Evolutionary conservation across 805 yeast species (phyloP), one percentile per base, ranked within the genome.

Genomic region (Candida montana): DNA sequence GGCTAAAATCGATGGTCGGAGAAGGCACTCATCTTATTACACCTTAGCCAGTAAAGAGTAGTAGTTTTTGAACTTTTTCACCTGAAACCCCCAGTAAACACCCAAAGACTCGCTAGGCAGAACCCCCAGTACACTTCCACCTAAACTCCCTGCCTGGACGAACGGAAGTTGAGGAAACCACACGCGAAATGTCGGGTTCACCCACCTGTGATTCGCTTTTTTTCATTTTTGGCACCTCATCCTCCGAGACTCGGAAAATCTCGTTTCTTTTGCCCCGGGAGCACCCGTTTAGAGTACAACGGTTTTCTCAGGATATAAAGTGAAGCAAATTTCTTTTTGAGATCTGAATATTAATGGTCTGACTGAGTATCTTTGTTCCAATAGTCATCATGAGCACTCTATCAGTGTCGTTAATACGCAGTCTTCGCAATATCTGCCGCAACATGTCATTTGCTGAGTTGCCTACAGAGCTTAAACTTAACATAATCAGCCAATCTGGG

Each of bases 391-490:
- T 7, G 26, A 23, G 7, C 9, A 23, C 9, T 23, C 26, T 23
- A 7, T 23, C 26, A 23, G 26, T 23, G 26, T 23, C 26, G 26
- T 10, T 23, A 23, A 23, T 27, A n/a, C 30, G 31, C 31, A 28
- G 18, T 13, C 16, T 28, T 5, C 31, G 31, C 13, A 9, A 10
- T 18, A 5, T 28, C 5, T 28, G n/a, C 21, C 35, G 31, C 37
- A 39, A 32, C 33, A 36, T 16, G 11, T 17, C 41, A 26, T 41
- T 46, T 28, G 10, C 40, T 1, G 12, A 28, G 3, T 33, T 50
- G 18, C 53, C 53, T 16, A 30, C 37, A 3, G 53, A 50, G 21
- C 8, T 50, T 12, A 36, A 50, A 20, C 37, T 50, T 7, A 43
- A 47, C 12, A 34, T 46, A 12, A 27, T 50, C 4, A 46, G 50